Percentiles rank a stretch among this genome's conserved stretches.
phyloP scores from a whole-genome alignment of 164 flowering plant genomes.

The Liquidambar formosana region DNA sequence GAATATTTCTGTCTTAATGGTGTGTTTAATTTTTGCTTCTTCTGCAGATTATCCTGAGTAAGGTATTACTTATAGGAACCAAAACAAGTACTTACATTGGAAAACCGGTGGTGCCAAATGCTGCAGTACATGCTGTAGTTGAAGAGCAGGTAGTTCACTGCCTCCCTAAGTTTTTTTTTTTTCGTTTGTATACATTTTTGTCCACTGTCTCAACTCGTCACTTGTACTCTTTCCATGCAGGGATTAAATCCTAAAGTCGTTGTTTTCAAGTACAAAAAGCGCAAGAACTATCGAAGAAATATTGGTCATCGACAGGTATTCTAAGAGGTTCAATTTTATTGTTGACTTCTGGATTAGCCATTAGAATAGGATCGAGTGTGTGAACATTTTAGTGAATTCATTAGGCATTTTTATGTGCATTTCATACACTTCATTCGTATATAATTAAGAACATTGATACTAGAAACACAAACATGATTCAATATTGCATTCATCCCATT shows the following conservation, averaged over 20 bases:
- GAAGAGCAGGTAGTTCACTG: constrained; percentile 72
- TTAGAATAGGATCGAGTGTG: background rate
- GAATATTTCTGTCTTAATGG: background rate
- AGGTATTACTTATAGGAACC: constrained; percentile 91
- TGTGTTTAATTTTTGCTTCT: background rate
- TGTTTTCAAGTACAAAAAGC: constrained; percentile 84
- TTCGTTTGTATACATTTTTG: background rate
- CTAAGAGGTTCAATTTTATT: background rate
- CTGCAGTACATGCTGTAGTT: constrained; percentile 92
- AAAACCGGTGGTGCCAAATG: constrained; percentile 80
- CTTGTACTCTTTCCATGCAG: constrained; percentile 34
- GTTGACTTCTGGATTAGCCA: background rate
- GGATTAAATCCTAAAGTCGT: constrained; percentile 66
- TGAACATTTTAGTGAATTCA: background rate
- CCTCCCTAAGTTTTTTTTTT: background rate
- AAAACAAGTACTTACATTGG: constrained; percentile 78
- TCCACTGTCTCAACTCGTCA: background rate
- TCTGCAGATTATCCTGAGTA: constrained; percentile 75
- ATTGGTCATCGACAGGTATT: constrained; percentile 94
- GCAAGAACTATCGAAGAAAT: constrained; percentile 81
- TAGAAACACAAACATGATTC: background rate
- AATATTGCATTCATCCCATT: background rate
- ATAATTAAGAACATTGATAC: background rate
- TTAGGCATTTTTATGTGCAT: background rate
- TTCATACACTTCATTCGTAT: background rate